Base-by-base conservation (phyloP, 2,329 filamentous ascomycete genomes). In the Nectriaceae sp. region DNA sequence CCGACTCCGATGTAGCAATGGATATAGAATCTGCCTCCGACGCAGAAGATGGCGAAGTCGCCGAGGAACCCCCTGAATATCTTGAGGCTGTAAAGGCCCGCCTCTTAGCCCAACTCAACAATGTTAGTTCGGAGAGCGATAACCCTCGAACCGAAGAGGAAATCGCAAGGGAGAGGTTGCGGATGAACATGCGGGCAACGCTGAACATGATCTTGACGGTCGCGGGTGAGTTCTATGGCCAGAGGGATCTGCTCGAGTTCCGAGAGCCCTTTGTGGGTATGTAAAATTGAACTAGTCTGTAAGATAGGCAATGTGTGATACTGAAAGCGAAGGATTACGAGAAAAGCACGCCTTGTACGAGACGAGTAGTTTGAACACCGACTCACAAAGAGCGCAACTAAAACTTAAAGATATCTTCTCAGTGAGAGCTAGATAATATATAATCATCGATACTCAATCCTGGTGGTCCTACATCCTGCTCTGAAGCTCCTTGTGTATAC, bases 141-240 rank as follows among this genome's bases (percentile, higher is more conserved):
- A 55, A 63, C 16, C 50, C 60, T 16, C 47, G 54, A n/a, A 50
- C 54, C 6, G 46, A 66, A 21, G 60, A 59, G 38, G 62, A 68
- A 42, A 56, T 54, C 3, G 59, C 63, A 3, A 58, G 57, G 49
- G 55, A 61, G 29, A 66, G 74, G n/a, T 65, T 66, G 33, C 71
- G 70, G 33, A 69, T 74, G 60, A 82, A 79, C 65, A 77, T 76
- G 73, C 76, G 81, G 21, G 87, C 84, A n/a, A 91, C 90, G 35
- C 76, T 97, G 26, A 92, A 95, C 70, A 96, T 96, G 90, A 89
- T 97, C 44, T 75, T 97, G 57, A 94, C 89, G 0, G 79, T 97
- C 29, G 86, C 88, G 40, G 92, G 90, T 60, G 91, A 96, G 70
- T 84, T 89, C 56, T 97, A 92, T 70, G 91, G 93, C 2, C 93